phyloP scores from a whole-genome alignment of 2,329 filamentous ascomycete genomes.

The Byssoonygena ceratinophila region DNA sequence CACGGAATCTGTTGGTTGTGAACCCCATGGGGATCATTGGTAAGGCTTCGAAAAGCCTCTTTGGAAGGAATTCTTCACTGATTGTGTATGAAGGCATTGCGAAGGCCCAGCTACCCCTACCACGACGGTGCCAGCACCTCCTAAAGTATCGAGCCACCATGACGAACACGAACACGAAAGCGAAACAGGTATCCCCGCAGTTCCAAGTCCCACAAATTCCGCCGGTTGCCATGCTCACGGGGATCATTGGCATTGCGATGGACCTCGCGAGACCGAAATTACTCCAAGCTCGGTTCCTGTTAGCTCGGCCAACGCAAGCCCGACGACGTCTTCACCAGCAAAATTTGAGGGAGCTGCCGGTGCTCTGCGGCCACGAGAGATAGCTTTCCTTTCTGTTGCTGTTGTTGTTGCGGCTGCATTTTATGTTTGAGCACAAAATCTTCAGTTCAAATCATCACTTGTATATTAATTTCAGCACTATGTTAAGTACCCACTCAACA shows the following conservation, averaged over 20 bases:
- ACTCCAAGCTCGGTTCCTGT: neutral
- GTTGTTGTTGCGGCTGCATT: slow-evolving; percentile 7
- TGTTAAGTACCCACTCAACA: neutral
- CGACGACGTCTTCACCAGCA: neutral
- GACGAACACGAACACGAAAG: slow-evolving; percentile 13
- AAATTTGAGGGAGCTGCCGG: slow-evolving; percentile 11
- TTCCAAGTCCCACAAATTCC: slow-evolving; percentile 17
- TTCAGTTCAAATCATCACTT: neutral
- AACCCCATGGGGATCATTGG: slow-evolving; percentile 18
- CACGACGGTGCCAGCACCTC: neutral
- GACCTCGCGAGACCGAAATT: slow-evolving; percentile 10
- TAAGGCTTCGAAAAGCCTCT: neutral
- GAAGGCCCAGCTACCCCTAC: slow-evolving; percentile 19
- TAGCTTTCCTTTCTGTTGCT: slow-evolving; percentile 4
- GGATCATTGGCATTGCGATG: slow-evolving; percentile 23
- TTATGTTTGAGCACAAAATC: slow-evolving; percentile 4
- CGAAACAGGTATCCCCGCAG: slow-evolving; percentile 21
- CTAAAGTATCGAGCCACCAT: neutral
- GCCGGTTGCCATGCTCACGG: slow-evolving; percentile 16
- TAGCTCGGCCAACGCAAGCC: neutral
- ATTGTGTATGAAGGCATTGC: slow-evolving; percentile 23
- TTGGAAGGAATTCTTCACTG: neutral
- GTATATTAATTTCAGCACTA: neutral
- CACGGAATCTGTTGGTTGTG: slow-evolving; percentile 18
- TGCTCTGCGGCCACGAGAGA: neutral